A percentile compares a stretch with the other conserved stretches of the same genome.
Evolutionary conservation across 345 rosid genomes (phyloP).

Genomic region (Psidium friedrichsthalianum): DNA sequence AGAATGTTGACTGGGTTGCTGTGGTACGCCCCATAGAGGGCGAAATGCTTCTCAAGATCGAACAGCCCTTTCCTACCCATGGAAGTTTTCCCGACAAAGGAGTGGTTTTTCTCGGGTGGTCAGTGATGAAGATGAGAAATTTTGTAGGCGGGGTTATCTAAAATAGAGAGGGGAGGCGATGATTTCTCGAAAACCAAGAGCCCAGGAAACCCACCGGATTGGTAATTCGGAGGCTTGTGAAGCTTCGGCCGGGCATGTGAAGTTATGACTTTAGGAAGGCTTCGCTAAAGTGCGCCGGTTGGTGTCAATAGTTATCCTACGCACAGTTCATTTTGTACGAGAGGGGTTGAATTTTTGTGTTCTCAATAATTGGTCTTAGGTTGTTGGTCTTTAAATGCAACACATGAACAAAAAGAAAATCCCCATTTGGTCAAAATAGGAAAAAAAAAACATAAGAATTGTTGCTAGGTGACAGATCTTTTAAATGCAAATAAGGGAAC

Average conservation of each 20-base stretch:
- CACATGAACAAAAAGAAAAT: background rate
- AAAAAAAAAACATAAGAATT: background rate
- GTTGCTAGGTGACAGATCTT: background rate
- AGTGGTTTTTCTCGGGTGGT: background rate
- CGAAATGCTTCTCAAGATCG: constrained; percentile 80
- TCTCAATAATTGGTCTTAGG: background rate
- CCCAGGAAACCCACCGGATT: background rate
- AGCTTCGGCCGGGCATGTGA: background rate
- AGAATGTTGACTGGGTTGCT: constrained; percentile 57
- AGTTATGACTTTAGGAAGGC: background rate
- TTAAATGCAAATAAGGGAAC: background rate
- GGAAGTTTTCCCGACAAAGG: background rate
- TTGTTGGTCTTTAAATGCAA: background rate
- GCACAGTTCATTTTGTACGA: background rate
- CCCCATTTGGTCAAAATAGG: background rate
- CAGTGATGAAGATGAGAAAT: background rate
- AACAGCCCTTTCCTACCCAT: constrained; percentile 38
- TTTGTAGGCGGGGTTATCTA: background rate
- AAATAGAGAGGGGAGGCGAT: background rate
- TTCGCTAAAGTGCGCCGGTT: background rate
- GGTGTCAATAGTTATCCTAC: background rate
- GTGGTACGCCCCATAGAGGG: constrained; percentile 93
- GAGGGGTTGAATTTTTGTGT: background rate
- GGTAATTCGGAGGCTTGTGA: background rate
- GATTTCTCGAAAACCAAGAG: background rate